Base-by-base conservation (phyloP, 805 yeast species). In the Lipomyces spencermartinsiae region DNA sequence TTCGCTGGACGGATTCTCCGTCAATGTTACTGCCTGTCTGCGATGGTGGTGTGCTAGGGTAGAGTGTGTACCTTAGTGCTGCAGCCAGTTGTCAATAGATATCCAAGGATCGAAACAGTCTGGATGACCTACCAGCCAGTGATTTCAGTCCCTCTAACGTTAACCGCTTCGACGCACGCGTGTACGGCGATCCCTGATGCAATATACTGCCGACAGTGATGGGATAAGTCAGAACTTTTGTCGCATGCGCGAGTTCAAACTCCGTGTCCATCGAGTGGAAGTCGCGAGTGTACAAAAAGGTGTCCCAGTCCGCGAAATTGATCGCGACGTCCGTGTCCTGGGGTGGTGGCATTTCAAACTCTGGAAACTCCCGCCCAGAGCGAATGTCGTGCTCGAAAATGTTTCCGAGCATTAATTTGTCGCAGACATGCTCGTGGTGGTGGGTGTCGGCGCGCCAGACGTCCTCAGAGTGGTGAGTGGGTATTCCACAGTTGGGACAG, bases 261-360 rank as follows among this genome's bases (percentile, higher is more conserved):
- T 93, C 97, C 4, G 97, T 91, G 79, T 95, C 97, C 98, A 95
- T 94, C 4, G 98, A 94, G 74, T 88, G 89, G 78, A 92, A 95
- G 74, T 90, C 90, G 78, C 99, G 85, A 0, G 98, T 94, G 79
- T 94, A 95, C 77, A 95, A 89, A 75, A 87, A 94, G 9, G 95
- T 83, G 79, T 95, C 98, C 99, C 99, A 95, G 78, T 86, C 88
- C 60, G 88, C 83, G 77, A 92, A 86, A 77, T 92, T 93, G 68
- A 93, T 87, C 49, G 77, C 74, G 69, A 88, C 88, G 76, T 93
- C 98, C 61, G 82, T 83, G 62, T 88, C 90, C 78, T 91, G 96
- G 16, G 83, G 84, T 3, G 86, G 87, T 6, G 99, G 98, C 81
- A 95, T 93, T 74, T 92, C 95, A 76, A 95, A 93, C 81, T 95